phyloP scores from a whole-genome alignment of 768 basidiomycete species.

The Cystofilobasidium macerans region DNA sequence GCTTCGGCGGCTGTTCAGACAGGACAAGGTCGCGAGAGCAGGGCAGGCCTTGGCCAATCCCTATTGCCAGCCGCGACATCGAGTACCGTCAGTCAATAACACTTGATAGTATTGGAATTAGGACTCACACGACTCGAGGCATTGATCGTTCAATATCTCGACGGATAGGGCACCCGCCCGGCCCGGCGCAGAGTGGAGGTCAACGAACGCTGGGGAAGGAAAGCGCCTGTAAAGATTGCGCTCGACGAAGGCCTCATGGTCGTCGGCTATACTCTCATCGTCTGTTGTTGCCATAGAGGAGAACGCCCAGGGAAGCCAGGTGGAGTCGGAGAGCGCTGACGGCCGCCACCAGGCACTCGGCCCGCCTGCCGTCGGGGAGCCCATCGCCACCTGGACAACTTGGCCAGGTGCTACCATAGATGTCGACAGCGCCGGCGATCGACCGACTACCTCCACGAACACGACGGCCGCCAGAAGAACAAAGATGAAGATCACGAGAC shows the following conservation, averaged over 20 bases:
- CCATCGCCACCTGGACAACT: too few species aligned
- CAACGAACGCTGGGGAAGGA: neutral
- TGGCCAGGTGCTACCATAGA: too few species aligned
- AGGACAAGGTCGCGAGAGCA: constrained; percentile 2
- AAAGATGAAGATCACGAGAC: too few species aligned
- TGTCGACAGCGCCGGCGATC: too few species aligned
- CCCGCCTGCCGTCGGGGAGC: too few species aligned
- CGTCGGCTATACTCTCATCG: too few species aligned
- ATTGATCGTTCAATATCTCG: neutral
- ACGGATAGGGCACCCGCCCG: neutral
- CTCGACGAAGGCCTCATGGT: neutral
- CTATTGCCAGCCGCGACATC: neutral
- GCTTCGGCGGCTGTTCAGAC: neutral
- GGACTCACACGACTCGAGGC: constrained; percentile 15
- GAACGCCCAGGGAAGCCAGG: neutral
- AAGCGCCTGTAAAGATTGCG: constrained; percentile 1
- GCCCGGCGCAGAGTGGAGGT: neutral
- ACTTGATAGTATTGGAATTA: neutral
- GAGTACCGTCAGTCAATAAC: too few species aligned
- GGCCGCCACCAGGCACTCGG: neutral
- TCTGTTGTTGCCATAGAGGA: too few species aligned
- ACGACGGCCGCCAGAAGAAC: too few species aligned
- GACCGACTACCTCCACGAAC: too few species aligned
- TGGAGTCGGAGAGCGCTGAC: neutral
- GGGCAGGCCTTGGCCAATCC: constrained; percentile 17